A percentile compares a stretch with the other conserved stretches of the same genome.
Conservation (phyloP, 305 asterid genomes). For the Andrographis paniculata region DNA sequence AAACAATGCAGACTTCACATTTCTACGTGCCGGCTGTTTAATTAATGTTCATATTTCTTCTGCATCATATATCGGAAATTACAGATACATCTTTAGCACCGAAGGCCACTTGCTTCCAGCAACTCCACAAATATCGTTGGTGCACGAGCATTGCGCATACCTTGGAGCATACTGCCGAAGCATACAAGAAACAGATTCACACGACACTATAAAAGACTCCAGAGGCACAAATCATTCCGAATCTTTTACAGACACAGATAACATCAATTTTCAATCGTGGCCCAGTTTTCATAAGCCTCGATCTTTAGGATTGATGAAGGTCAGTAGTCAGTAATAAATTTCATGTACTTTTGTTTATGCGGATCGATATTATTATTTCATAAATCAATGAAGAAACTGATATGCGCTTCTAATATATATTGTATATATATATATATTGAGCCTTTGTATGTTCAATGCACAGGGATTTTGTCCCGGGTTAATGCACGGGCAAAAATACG, state of each 20-base stretch:
- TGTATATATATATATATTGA: slow-evolving; percentile 7
- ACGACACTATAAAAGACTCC: slow-evolving; percentile 27
- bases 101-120: slow-evolving; percentile 94
- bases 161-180: slow-evolving; percentile 80
- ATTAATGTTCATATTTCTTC: no score
- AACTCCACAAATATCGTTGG: slow-evolving; percentile 80
- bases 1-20: no score
- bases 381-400: neutral
- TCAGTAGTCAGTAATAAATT: slow-evolving; percentile 22
- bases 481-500: slow-evolving; percentile 73
- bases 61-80: slow-evolving; percentile 4
- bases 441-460: slow-evolving; percentile 23
- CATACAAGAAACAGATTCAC: slow-evolving; percentile 31
- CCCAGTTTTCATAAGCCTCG: slow-evolving; percentile 28
- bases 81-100: slow-evolving; percentile 88
- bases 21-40: no score
- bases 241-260: slow-evolving; percentile 22
- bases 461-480: slow-evolving; percentile 91
- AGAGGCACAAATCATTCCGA: slow-evolving; percentile 41
- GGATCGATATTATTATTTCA: neutral
- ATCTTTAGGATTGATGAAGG: slow-evolving; percentile 66
- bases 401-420: neutral
- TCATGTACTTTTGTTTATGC: slow-evolving; percentile 1
- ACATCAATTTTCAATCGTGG: slow-evolving; percentile 25
- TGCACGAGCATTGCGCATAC: slow-evolving; percentile 67